Evolutionary conservation across 768 basidiomycete genomes (phyloP).

Genomic region (Boletus eberwhitei): DNA sequence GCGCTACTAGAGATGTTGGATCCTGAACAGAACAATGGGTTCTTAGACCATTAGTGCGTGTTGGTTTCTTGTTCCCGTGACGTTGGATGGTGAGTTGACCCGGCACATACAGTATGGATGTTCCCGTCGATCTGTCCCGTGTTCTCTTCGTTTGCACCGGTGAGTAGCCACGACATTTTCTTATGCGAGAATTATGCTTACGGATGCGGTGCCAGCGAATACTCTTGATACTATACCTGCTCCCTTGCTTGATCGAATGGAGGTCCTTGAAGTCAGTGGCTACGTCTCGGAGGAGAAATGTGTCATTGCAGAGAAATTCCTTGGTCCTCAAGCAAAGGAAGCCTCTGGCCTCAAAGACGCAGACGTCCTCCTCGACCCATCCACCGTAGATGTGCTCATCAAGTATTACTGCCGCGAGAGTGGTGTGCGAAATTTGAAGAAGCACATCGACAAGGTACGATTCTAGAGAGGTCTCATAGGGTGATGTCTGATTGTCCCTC

Average conservation of each 20-base stretch:
- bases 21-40: slow-evolving; percentile 91
- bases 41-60: slow-evolving; percentile 91
- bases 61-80: not conserved
- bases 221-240: slow-evolving; percentile 92
- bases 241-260: slow-evolving; percentile 93
- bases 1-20: slow-evolving; percentile 92
- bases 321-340: slow-evolving; percentile 91
- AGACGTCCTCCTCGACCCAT: slow-evolving; percentile 73
- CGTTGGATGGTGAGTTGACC: slow-evolving; percentile 1
- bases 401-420: slow-evolving; percentile 98
- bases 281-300: slow-evolving; percentile 94
- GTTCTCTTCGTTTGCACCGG: slow-evolving; percentile 97
- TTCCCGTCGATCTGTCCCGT: slow-evolving; percentile 92
- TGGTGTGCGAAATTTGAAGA: slow-evolving; percentile 95
- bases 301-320: slow-evolving; percentile 81
- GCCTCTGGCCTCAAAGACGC: slow-evolving; percentile 82
- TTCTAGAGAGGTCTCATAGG: not conserved
- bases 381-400: slow-evolving; percentile 84
- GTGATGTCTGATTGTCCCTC: not conserved
- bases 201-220: slow-evolving; percentile 52
- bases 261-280: slow-evolving; percentile 90
- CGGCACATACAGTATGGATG: slow-evolving; percentile 74
- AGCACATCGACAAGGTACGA: slow-evolving; percentile 93
- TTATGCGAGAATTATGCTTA: slow-evolving; percentile 6
- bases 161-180: slow-evolving; percentile 19